Percentiles rank a stretch among this genome's conserved stretches.
These are phyloP conservation scores for Cornus kousa DNA, from an alignment of 148 eudicot species.

Conservation along the genomic window DNA sequence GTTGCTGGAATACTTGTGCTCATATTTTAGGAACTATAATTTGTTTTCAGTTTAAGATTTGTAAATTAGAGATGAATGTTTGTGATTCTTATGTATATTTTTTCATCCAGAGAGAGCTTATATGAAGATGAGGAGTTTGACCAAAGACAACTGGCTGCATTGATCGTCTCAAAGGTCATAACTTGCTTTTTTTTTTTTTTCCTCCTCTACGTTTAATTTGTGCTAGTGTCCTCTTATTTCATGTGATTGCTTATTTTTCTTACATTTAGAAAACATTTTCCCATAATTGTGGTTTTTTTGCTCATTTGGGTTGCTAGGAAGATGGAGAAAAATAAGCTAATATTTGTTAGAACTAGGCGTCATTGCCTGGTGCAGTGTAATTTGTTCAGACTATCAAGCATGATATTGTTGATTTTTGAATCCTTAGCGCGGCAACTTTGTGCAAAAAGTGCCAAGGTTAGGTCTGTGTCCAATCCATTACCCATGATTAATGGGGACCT, in stretches of 20 bases:
- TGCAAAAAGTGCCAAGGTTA: background rate
- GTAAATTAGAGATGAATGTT: background rate
- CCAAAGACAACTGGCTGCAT: conserved; percentile 80
- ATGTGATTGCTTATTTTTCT: background rate
- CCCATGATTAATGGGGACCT: no score
- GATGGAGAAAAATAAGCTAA: background rate
- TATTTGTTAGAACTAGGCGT: background rate
- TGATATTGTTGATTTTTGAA: no score
- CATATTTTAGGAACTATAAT: background rate
- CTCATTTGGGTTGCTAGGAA: background rate
- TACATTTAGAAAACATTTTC: background rate
- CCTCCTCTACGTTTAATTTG: background rate
- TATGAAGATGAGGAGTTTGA: conserved; percentile 91
- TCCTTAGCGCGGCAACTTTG: background rate
- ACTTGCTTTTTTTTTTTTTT: background rate
- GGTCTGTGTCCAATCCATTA: background rate
- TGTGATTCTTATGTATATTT: background rate
- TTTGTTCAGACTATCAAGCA: no score
- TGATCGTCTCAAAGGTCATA: conserved; percentile 85
- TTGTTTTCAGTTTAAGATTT: background rate
- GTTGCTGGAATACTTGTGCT: background rate
- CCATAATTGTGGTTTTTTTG: background rate
- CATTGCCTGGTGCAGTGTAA: no score
- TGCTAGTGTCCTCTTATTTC: background rate
- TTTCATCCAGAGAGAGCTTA: conserved; percentile 75